phyloP scores from a whole-genome alignment of 768 basidiomycete genomes.

The Baorangia bicolor region DNA sequence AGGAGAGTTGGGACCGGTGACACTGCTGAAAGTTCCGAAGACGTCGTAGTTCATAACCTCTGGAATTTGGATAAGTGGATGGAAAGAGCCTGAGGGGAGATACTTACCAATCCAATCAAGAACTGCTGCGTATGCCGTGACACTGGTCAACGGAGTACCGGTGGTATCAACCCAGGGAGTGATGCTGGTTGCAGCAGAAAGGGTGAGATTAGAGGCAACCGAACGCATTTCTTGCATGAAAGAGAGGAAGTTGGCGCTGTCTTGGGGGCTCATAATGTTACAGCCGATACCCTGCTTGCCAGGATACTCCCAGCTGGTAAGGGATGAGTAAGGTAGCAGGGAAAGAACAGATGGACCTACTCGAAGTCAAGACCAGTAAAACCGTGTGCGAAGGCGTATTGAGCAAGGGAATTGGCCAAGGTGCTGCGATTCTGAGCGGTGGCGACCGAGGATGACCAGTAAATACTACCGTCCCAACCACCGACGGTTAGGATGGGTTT shows the following conservation, averaged over 20 bases:
- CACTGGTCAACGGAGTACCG: constrained; percentile 57
- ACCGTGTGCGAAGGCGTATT: constrained; percentile 46
- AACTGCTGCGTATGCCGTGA: constrained; percentile 61
- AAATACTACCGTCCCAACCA: constrained; percentile 65
- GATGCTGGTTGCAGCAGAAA: constrained; percentile 71
- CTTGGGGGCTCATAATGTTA: constrained; percentile 59
- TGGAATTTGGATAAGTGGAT: constrained; percentile 34
- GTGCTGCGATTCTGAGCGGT: constrained; percentile 53
- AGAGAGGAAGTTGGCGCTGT: constrained; percentile 75
- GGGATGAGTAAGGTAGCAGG: neutral
- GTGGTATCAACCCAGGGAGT: constrained; percentile 61
- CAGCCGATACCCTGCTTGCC: constrained; percentile 63
- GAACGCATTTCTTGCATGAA: constrained; percentile 73
- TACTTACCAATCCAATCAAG: constrained; percentile 68
- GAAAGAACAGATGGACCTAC: constrained; percentile 35
- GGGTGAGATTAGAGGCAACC: constrained; percentile 54
- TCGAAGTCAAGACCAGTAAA: constrained; percentile 71
- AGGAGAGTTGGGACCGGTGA: constrained; percentile 82
- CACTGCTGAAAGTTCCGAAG: constrained; percentile 49
- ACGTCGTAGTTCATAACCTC: constrained; percentile 74
- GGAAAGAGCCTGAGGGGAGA: constrained; percentile 12
- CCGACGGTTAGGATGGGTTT: constrained; percentile 60
- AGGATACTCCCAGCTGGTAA: constrained; percentile 85
- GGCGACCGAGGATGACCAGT: constrained; percentile 59
- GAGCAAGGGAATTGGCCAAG: constrained; percentile 54